Evolutionary conservation across 805 yeast species (phyloP).

Genomic region (Hanseniaspora vineae): DNA sequence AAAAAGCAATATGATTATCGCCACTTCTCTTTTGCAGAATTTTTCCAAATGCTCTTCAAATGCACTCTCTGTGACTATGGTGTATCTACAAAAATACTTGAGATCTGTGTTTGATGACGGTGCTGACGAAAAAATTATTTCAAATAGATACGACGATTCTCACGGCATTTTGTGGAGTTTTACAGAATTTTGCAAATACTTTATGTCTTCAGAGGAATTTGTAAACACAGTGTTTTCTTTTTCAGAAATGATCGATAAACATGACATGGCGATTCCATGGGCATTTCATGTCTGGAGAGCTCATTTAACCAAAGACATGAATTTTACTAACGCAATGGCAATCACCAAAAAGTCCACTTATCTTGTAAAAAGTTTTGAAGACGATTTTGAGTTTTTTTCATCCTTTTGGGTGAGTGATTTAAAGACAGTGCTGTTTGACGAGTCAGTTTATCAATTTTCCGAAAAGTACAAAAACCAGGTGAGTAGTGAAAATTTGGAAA

Average conservation of each 20-base stretch:
- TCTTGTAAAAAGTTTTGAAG: neutral
- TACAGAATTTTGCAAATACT: conserved; percentile 43
- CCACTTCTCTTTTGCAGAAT: conserved; percentile 34
- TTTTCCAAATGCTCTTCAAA: conserved; percentile 27
- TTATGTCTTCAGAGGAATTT: conserved; percentile 25
- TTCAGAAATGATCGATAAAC: conserved; percentile 28
- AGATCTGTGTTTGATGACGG: conserved; percentile 27
- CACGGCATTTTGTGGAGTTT: conserved; percentile 53
- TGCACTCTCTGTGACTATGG: conserved; percentile 48
- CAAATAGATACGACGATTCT: conserved; percentile 62
- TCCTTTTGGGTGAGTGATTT: neutral
- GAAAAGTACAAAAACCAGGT: neutral
- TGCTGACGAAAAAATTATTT: conserved; percentile 55
- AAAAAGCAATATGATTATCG: conserved; percentile 32
- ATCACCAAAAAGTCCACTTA: neutral
- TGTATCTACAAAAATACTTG: conserved; percentile 42
- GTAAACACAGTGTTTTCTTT: conserved; percentile 28
- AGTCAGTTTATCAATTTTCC: neutral
- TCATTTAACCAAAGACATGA: conserved; percentile 20
- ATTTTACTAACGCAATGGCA: conserved; percentile 6
- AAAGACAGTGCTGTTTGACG: neutral
- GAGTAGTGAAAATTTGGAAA: neutral
- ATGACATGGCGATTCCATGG: conserved; percentile 44
- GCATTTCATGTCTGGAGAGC: conserved; percentile 70
- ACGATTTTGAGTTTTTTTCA: neutral